Percentiles rank a stretch among this genome's conserved stretches.
phyloP scores from a whole-genome alignment of 345 rosid genomes.

The Geranium brycei region DNA sequence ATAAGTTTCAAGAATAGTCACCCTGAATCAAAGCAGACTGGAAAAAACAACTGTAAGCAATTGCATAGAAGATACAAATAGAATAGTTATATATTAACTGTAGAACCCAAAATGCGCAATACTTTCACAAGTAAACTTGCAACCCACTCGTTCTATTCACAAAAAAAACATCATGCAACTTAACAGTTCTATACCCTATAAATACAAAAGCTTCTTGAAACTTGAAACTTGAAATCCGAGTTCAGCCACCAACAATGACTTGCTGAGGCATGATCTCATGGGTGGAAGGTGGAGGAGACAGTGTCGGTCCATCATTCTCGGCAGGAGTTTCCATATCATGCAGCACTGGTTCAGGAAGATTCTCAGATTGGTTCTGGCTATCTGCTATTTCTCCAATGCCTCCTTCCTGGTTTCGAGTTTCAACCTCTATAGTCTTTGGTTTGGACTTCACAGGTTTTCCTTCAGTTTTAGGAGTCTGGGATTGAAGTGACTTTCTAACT shows the following conservation, averaged over 20 bases:
- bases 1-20: too few relatives aligned
- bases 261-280: slow-evolving; percentile 40
- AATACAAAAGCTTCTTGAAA: background rate
- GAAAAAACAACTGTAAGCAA: too few relatives aligned
- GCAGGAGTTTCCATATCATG: too few relatives aligned
- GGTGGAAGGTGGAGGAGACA: slow-evolving; percentile 16
- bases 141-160: background rate
- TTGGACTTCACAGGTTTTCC: slow-evolving; percentile 26
- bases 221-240: background rate
- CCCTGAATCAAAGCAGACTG: background rate
- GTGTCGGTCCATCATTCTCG: slow-evolving; percentile 15
- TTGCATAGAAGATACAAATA: background rate
- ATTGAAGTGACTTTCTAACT: slow-evolving; percentile 29
- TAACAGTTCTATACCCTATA: background rate
- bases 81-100: background rate
- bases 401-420: slow-evolving; percentile 13
- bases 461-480: slow-evolving; percentile 14
- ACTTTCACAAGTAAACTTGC: background rate
- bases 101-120: background rate
- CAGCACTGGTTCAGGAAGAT: background rate
- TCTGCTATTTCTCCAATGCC: slow-evolving; percentile 21
- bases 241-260: slow-evolving; percentile 57
- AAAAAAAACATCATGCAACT: background rate
- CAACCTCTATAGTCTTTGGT: slow-evolving; percentile 17
- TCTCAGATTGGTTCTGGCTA: slow-evolving; percentile 16